A percentile compares a stretch with the other conserved stretches of the same genome.
Conservation (phyloP, 805 yeast species). For the Candida xiaguanensis region DNA sequence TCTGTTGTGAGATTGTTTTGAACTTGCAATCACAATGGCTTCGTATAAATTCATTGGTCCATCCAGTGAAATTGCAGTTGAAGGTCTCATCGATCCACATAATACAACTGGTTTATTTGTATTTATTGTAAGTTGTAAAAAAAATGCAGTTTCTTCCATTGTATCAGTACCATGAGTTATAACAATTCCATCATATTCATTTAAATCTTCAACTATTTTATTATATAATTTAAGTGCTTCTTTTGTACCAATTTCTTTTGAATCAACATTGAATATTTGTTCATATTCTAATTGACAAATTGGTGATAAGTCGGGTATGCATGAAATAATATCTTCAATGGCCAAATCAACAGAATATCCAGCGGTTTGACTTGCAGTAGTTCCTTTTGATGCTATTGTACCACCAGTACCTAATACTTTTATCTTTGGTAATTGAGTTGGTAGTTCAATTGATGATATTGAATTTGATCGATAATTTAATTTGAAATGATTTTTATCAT, state of each 20-base stretch:
- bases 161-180: constrained; percentile 74
- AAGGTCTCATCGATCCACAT: constrained; percentile 75
- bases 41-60: constrained; percentile 73
- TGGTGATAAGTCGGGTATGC: constrained; percentile 53
- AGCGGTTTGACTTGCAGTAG: constrained; percentile 36
- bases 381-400: constrained; percentile 43
- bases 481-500: constrained; percentile 27
- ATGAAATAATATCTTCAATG: constrained; percentile 46
- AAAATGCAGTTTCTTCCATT: constrained; percentile 64
- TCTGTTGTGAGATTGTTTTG: constrained; percentile 47
- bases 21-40: constrained; percentile 61
- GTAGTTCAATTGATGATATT: constrained; percentile 14
- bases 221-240: constrained; percentile 45
- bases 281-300: constrained; percentile 58
- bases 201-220: constrained; percentile 43
- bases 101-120: constrained; percentile 55
- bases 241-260: constrained; percentile 49
- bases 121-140: constrained; percentile 47
- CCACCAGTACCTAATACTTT: constrained; percentile 46
- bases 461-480: constrained; percentile 35
- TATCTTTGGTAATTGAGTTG: constrained; percentile 27
- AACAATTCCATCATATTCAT: constrained; percentile 53
- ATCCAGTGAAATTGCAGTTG: constrained; percentile 65
- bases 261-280: constrained; percentile 60
- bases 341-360: constrained; percentile 42